Percentiles rank a stretch among this genome's conserved stretches.
Conservation (phyloP, 2,329 filamentous ascomycete species). For the Ophiostoma himal-ulmi region DNA sequence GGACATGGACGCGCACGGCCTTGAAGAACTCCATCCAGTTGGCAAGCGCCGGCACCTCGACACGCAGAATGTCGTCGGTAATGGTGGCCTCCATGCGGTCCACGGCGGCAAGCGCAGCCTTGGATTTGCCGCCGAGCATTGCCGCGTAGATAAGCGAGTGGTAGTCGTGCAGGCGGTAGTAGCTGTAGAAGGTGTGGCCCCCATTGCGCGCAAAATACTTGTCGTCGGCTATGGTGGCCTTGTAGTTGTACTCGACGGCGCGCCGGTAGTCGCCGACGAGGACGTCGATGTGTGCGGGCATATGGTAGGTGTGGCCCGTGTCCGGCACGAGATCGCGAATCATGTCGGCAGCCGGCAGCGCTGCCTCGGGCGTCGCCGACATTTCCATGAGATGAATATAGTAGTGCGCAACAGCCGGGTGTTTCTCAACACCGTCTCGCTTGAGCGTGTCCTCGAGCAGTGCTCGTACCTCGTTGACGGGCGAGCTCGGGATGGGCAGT, state of each 20-base stretch:
- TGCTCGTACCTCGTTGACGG: slow-evolving; percentile 48
- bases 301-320: slow-evolving; percentile 23
- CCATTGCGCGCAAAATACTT: slow-evolving; percentile 52
- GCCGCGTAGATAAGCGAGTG: slow-evolving; percentile 33
- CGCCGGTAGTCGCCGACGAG: slow-evolving; percentile 24
- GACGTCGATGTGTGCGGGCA: slow-evolving; percentile 24
- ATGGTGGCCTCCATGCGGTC: slow-evolving; percentile 19
- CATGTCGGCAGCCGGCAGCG: slow-evolving; percentile 18
- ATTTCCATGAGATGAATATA: slow-evolving; percentile 37
- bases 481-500: slow-evolving; percentile 42
- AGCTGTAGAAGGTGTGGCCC: slow-evolving; percentile 48
- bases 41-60: slow-evolving; percentile 43
- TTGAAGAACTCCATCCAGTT: slow-evolving; percentile 53
- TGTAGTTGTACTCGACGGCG: slow-evolving; percentile 24
- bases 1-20: slow-evolving; percentile 47
- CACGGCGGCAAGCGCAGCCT: slow-evolving; percentile 7
- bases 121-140: slow-evolving; percentile 42
- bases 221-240: slow-evolving; percentile 24
- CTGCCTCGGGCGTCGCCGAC: slow-evolving; percentile 20
- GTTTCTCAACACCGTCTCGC: slow-evolving; percentile 41
- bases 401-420: slow-evolving; percentile 61
- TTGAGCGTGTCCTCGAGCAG: slow-evolving; percentile 55
- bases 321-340: slow-evolving; percentile 23
- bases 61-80: slow-evolving; percentile 17
- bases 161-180: slow-evolving; percentile 43